Conservation (phyloP, 169 alveolate species). For the Eimeria falciformis region DNA sequence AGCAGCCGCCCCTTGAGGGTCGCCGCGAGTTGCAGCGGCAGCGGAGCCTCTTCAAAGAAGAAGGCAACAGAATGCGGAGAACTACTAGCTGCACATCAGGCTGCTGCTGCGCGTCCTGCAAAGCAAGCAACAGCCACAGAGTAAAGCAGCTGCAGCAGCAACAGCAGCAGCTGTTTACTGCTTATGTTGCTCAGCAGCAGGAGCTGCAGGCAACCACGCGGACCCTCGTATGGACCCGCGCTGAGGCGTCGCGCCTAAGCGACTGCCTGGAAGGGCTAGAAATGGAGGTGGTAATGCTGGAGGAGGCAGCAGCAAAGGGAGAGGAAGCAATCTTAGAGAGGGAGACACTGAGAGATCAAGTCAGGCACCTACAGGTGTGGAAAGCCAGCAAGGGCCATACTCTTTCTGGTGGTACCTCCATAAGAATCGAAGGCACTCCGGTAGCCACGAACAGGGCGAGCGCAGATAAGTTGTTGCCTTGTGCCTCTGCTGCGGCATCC, state of each 20-base stretch:
- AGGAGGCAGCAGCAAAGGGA: not conserved
- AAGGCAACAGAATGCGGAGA: too few species aligned
- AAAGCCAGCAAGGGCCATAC: too few species aligned
- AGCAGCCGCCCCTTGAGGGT: too few species aligned
- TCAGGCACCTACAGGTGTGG: conserved; percentile 4
- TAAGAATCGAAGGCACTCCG: too few species aligned
- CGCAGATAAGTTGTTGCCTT: too few species aligned
- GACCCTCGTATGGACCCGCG: not conserved
- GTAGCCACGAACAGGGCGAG: too few species aligned
- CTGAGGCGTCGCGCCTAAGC: not conserved
- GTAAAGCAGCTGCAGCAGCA: conserved; percentile 39
- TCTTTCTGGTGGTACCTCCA: too few species aligned
- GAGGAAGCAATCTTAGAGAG: conserved; percentile 15
- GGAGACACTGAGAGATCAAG: not conserved
- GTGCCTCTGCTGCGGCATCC: not conserved
- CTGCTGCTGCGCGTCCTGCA: too few species aligned
- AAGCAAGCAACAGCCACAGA: too few species aligned
- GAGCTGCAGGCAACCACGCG: conserved; percentile 27
- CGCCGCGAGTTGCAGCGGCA: too few species aligned
- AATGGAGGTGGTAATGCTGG: not conserved
- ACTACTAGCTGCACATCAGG: too few species aligned
- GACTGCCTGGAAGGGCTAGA: conserved; percentile 8
- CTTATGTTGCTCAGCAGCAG: conserved; percentile 10
- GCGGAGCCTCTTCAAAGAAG: too few species aligned
- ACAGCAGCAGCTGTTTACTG: conserved; percentile 43